phyloP scores from a whole-genome alignment of 352 stramenopile species.

The Peronospora belbahrii region DNA sequence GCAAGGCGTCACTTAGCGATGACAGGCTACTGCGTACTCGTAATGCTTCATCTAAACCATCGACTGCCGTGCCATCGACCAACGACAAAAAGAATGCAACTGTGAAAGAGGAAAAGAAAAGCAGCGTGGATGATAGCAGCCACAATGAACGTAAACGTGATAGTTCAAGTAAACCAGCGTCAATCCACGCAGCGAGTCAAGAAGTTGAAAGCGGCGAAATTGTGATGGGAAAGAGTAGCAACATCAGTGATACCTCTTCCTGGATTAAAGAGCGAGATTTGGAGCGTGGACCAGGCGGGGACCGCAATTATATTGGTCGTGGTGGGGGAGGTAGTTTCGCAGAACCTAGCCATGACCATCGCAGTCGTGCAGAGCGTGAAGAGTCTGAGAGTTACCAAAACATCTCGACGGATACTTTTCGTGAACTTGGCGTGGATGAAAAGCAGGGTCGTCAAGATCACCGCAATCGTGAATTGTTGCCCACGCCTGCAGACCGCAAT shows the following conservation, averaged over 20 bases:
- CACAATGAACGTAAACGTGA: slow-evolving; percentile 11
- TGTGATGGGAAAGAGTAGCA: slow-evolving; percentile 23
- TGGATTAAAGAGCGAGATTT: slow-evolving; percentile 15
- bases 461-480: slow-evolving; percentile 27
- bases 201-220: slow-evolving; percentile 55
- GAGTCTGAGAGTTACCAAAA: slow-evolving; percentile 12
- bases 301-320: slow-evolving; percentile 24
- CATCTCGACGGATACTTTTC: slow-evolving; percentile 7
- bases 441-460: slow-evolving; percentile 23
- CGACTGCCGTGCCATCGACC: slow-evolving; percentile 3
- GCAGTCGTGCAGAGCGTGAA: slow-evolving; percentile 20
- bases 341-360: slow-evolving; percentile 17
- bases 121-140: slow-evolving; percentile 19
- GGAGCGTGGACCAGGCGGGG: slow-evolving; percentile 14
- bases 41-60: slow-evolving; percentile 8
- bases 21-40: slow-evolving; percentile 44
- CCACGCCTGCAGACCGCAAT: slow-evolving; percentile 18
- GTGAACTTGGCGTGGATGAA: slow-evolving; percentile 24
- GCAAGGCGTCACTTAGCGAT: slow-evolving; percentile 56
- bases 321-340: slow-evolving; percentile 7
- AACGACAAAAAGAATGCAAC: slow-evolving; percentile 19
- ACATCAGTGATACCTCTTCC: slow-evolving; percentile 4
- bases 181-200: slow-evolving; percentile 22
- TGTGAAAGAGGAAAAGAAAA: slow-evolving; percentile 17
- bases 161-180: slow-evolving; percentile 9